A percentile compares a stretch with the other conserved stretches of the same genome.
These are phyloP conservation scores for Acrocalymma vagum DNA, from an alignment of 2,329 filamentous ascomycete genomes.

Conservation along the genomic window DNA sequence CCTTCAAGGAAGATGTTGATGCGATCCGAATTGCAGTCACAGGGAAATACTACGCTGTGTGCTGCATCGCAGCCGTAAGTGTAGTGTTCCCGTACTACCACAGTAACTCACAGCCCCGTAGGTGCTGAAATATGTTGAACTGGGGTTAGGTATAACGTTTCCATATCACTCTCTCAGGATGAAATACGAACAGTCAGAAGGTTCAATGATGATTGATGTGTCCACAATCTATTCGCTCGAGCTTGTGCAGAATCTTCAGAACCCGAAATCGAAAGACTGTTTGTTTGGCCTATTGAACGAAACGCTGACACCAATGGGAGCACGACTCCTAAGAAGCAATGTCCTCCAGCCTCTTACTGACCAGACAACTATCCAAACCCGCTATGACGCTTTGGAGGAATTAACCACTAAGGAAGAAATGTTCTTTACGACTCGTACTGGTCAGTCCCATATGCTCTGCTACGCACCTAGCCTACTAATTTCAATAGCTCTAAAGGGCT, in stretches of 20 bases:
- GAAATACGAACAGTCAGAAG: conserved; percentile 85
- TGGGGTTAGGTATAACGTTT: conserved; percentile 73
- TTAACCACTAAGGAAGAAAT: conserved; percentile 83
- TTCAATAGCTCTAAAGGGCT: conserved; percentile 71
- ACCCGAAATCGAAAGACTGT: conserved; percentile 79
- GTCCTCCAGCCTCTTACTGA: conserved; percentile 89
- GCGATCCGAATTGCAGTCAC: conserved; percentile 80
- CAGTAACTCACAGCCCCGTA: conserved; percentile 46
- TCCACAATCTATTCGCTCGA: conserved; percentile 88
- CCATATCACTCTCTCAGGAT: conserved; percentile 83
- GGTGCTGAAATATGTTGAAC: conserved; percentile 83
- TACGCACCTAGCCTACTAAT: conserved; percentile 10
- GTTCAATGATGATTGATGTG: conserved; percentile 95
- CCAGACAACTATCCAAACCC: conserved; percentile 69
- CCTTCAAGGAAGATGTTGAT: conserved; percentile 81
- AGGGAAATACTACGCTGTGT: conserved; percentile 87
- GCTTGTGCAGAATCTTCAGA: conserved; percentile 85
- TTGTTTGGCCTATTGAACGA: conserved; percentile 87
- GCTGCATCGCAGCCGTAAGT: conserved; percentile 84
- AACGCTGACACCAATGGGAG: conserved; percentile 88
- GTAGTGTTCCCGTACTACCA: conserved; percentile 56
- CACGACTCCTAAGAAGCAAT: conserved; percentile 81
- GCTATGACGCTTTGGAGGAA: conserved; percentile 87
- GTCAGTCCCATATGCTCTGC: conserved; percentile 49
- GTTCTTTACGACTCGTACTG: conserved; percentile 78